Evolutionary conservation across 768 basidiomycete species (phyloP), one percentile per base, ranked within the genome.

Genomic region (Boletus vermiculosoides): DNA sequence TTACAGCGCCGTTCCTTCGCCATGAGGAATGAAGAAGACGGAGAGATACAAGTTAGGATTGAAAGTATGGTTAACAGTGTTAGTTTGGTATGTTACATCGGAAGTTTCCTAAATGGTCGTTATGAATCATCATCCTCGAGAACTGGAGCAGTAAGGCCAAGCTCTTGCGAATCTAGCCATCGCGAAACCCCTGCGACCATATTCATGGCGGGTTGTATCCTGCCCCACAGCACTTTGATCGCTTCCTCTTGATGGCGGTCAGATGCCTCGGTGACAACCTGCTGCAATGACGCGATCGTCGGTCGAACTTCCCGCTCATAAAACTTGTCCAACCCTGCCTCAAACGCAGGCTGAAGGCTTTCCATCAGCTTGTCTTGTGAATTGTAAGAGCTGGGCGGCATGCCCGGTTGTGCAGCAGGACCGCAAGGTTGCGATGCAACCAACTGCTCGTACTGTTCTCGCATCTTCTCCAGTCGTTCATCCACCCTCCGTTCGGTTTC

Each of bases 161-260:
- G 66, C 40, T 66, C 66, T 22, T 71, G 67, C 10, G 70, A 71
- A 52, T 70, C 69, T 16, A 70, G 53, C 69, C 69, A 70, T 45
- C 52, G 59, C 22, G 67, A 71, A 46, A 70, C 69, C 13, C 63
- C 69, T 3, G 66, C 62, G 3, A 71, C 69, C 62, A 69, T 62
- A 37, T 67, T 67, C 69, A 70, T 69, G 4, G 70, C 70, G n/a
- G 69, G 69, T 44, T 67, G 62, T 36, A 70, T 62, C 58, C 42
- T 62, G 10, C 66, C 66, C 70, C 69, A 70, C 25, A 70, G 30
- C 22, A 63, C 66, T 28, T 48, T 47, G 4, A 68, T 56, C 16
- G 61, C 55, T 16, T 66, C 68, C 37, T 59, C 56, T 47, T 67
- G 70, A 34, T 66, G 57, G 23, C 54, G 63, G 40, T 61, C 50